Base-by-base conservation (phyloP, 2,329 filamentous ascomycete genomes). In the Colletotrichum gloeosporioides region DNA sequence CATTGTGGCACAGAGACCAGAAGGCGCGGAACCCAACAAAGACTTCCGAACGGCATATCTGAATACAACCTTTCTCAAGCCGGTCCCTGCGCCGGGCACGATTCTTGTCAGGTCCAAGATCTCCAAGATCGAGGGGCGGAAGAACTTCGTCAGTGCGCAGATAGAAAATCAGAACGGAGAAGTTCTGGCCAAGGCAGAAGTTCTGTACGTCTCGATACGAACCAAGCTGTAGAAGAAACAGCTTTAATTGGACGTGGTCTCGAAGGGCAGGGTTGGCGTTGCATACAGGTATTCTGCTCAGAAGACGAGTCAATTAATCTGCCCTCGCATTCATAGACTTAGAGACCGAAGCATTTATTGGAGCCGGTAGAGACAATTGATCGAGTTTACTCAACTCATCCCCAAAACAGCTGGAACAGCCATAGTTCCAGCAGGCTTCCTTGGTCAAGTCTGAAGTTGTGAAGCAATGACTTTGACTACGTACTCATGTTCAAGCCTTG, bases 1-100 rank as follows among this genome's bases (percentile, higher is more conserved):
- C 25, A 81, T 84, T 55, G 85, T 85, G 31, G 77, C 86, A 16
- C 87, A 87, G 59, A 71, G 77, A 12, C 84, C 86, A 65, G 62
- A 79, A 1, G 82, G 80, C 0, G 76, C 78, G n/a, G 77, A 80
- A 2, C 83, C 82, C 39, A 78, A 79, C 57, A 79, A 80, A 1
- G 77, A 77, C 31, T 84, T 79, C 69, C 79, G 86, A 16, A 87
- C 86, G 16, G 85, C 79, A 0, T 81, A 79, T 6, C 71, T 87
- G 29, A 81, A 85, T 9, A 82, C 85, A 4, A 82, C 80, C 25
- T 87, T 84, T 66, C 29, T 85, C 25, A 83, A 78, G 39, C 83
- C 83, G 3, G 81, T 85, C 2, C 78, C 79, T 1, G 80, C 81
- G 2, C 81, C 82, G 7, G 80, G 78, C 6, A 82, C 82, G 4